Conservation (phyloP, 208 protist genomes). For the Blechomonas ayalai region DNA sequence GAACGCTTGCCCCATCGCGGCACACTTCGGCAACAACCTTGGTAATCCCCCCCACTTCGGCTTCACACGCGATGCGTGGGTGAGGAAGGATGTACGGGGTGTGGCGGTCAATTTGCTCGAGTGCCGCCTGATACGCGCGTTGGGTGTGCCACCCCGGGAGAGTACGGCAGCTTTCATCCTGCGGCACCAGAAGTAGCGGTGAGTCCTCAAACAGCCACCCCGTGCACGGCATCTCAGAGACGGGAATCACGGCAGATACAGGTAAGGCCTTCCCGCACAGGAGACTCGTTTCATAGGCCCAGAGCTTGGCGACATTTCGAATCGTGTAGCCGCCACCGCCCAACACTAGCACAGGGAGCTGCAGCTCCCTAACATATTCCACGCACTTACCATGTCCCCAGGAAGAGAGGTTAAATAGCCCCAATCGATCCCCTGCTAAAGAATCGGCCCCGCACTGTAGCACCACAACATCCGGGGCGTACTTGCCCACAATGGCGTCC, state of each 20-base stretch:
- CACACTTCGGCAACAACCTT: too few relatives aligned
- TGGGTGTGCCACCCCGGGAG: slow-evolving; percentile 60
- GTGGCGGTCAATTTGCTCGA: slow-evolving; percentile 74
- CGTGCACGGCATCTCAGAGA: slow-evolving; percentile 56
- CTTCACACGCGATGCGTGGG: too few relatives aligned
- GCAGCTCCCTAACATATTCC: slow-evolving; percentile 88
- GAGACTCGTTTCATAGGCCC: slow-evolving; percentile 92
- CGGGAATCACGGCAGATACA: slow-evolving; percentile 54
- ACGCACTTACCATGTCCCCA: slow-evolving; percentile 94
- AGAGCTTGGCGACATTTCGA: slow-evolving; percentile 98
- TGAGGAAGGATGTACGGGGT: slow-evolving; percentile 38
- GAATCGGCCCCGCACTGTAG: slow-evolving; percentile 99
- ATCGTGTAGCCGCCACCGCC: slow-evolving; percentile 99
- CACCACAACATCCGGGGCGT: slow-evolving; percentile 94
- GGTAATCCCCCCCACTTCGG: too few relatives aligned
- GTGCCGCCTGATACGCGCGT: slow-evolving; percentile 45
- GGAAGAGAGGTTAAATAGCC: slow-evolving; percentile 90
- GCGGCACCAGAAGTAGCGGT: slow-evolving; percentile 56
- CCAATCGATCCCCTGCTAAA: slow-evolving; percentile 96
- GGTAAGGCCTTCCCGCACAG: slow-evolving; percentile 61
- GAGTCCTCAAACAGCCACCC: slow-evolving; percentile 83
- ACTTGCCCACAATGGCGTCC: slow-evolving; percentile 34
- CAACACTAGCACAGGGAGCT: slow-evolving; percentile 94
- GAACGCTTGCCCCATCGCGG: too few relatives aligned
- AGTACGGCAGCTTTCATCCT: slow-evolving; percentile 63